A percentile compares a stretch with the other conserved stretches of the same genome.
These are phyloP conservation scores for Trichoderma endophyticum DNA, from an alignment of 2,329 filamentous ascomycete species.

Conservation along the genomic window DNA sequence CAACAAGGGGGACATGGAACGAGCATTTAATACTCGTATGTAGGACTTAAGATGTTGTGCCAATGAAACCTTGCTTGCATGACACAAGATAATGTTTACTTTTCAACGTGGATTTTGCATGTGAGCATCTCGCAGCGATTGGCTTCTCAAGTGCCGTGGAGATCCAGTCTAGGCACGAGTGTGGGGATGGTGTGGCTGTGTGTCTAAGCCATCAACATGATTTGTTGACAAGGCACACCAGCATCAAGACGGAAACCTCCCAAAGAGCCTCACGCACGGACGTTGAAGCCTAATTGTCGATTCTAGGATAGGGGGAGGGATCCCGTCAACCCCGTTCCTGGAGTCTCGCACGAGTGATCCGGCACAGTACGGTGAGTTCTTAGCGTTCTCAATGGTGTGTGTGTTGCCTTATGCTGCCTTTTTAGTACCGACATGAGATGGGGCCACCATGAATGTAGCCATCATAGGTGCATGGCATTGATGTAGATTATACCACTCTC, in stretches of 20 bases:
- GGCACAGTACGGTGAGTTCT: too few relatives aligned
- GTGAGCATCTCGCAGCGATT: not conserved
- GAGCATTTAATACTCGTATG: not conserved
- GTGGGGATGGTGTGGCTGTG: slow-evolving; percentile 14
- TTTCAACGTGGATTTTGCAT: not conserved
- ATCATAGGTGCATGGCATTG: not conserved
- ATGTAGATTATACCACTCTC: not conserved
- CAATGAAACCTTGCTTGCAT: not conserved
- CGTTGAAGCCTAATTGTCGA: not conserved
- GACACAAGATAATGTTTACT: not conserved
- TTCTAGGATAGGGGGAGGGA: not conserved
- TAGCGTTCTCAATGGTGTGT: not conserved
- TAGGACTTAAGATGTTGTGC: not conserved
- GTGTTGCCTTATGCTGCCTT: not conserved
- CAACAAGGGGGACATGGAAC: not conserved
- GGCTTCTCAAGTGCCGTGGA: not conserved
- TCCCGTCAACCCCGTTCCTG: not conserved
- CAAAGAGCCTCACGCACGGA: slow-evolving; percentile 4
- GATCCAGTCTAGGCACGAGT: not conserved
- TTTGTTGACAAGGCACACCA: not conserved
- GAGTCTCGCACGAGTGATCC: not conserved
- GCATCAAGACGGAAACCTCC: not conserved
- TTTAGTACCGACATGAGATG: not conserved
- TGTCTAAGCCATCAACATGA: not conserved
- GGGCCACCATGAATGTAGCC: too few relatives aligned